Evolutionary conservation across 495 filamentous ascomycete genomes (phyloP), one percentile per base, ranked within the genome.

Genomic region (Annulohypoxylon stygium): DNA sequence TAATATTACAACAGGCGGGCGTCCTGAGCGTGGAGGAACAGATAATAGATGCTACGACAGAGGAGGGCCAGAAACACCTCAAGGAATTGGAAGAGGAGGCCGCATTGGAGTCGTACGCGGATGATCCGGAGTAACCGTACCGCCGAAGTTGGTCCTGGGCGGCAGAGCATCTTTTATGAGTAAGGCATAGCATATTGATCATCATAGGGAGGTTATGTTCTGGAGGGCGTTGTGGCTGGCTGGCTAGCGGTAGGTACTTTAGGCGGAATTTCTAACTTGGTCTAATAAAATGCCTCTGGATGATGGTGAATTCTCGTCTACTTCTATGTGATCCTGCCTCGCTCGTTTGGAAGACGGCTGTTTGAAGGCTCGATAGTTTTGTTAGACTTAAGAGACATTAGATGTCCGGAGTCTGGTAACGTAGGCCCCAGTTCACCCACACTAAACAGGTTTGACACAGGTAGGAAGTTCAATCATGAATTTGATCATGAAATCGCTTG

Each of bases 41-140:
- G 37, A 93, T 99, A 59, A 95, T 99, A 75, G 96, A 99, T 83
- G 93, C 93, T 6, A 98, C 95, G 23, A 99, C 96, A 0, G 93
- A 95, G 70, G 94, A 97, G 78, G 96, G 96, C 8, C 85, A 89
- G 81, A 87, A 90, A 80, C 88, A 90, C 79, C 82, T 97, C 50
- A 90, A 91, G 81, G 88, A 93, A 80, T 85, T 98, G 54, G 93
- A 97, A 81, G 86, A 90, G 50, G 68, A 79, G 60, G 75, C 79
- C 5, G 76, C 80, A 11, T 62, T 62, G 53, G 78, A 79, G 71
- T 70, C 72, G 11, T 75, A 80, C 59, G 75, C 74, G 5, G 78
- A 76, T 34, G 80, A 82, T 54, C 81, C 80, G 7, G 80, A 83
- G 73, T 83, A 73, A 65, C 58, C 33, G 25, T 34, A 18, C 43